A percentile compares a stretch with the other conserved stretches of the same genome.
Evolutionary conservation across 371 early-diverging fungal genomes (phyloP).

Genomic region (Syncephalis fuscata): DNA sequence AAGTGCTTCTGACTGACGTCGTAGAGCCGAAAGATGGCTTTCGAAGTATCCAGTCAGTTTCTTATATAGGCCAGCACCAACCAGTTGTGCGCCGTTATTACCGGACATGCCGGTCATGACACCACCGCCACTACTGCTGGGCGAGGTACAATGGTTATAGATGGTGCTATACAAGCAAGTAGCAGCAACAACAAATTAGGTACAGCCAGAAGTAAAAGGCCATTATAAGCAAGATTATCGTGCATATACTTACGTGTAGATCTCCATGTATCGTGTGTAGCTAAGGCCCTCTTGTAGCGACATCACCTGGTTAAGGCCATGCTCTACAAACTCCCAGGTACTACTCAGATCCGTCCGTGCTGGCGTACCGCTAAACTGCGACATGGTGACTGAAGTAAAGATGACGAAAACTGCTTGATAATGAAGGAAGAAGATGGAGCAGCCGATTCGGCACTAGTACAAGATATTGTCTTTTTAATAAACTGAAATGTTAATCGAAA

Average conservation of each 20-base stretch:
- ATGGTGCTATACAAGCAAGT: slow-evolving; percentile 53
- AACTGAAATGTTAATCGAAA: too few relatives aligned
- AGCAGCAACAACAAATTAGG: too few relatives aligned
- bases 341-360: slow-evolving; percentile 22
- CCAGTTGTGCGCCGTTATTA: background rate
- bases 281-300: slow-evolving; percentile 56
- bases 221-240: background rate
- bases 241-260: slow-evolving; percentile 58
- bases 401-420: too few relatives aligned
- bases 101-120: slow-evolving; percentile 3
- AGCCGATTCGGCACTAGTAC: too few relatives aligned
- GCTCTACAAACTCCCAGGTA: slow-evolving; percentile 62
- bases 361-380: too few relatives aligned
- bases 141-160: slow-evolving; percentile 65
- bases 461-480: too few relatives aligned
- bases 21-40: background rate
- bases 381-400: too few relatives aligned
- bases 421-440: too few relatives aligned
- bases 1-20: too few relatives aligned
- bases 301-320: slow-evolving; percentile 70
- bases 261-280: slow-evolving; percentile 56
- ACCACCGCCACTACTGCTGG: slow-evolving; percentile 9
- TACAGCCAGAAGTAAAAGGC: background rate
- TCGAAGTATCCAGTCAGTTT: background rate
- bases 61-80: background rate